Base-by-base conservation (phyloP, 23 red algal species). In the Gracilaria caudata region DNA sequence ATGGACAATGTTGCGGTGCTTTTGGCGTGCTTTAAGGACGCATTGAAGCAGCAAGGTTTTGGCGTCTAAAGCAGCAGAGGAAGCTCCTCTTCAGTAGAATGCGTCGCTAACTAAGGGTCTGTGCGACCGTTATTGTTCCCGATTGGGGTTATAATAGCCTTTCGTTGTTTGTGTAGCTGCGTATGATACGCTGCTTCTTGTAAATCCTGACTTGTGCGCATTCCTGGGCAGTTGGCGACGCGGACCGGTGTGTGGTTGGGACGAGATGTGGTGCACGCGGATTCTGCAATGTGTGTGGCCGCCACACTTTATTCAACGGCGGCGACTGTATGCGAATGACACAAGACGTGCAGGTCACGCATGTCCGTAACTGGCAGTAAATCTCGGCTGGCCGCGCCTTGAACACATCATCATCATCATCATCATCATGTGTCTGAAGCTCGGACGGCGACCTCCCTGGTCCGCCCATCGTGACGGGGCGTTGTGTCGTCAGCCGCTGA, bases 11-110 rank as follows among this genome's bases (percentile, higher is more conserved):
- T 83, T 14, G 58, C 72, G n/a, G 83, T 82, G 14, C 41, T 94
- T 3, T 32, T 94, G 68, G 83, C 86, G 20, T 64, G 64, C 20
- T 81, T 94, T n/a, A 83, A 89, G 79, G 86, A 87, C 71, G 92
- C 81, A 25, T 59, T 94, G 0, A 25, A 33, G 64, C 55, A 57
- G 61, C 92, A 94, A 87, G 92, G 92, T 19, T 93, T 74, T 86
- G 75, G 29, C 9, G 13, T 23, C 60, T 71, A 35, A 66, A 35
- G 57, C 57, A 7, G 17, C 57, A 30, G 57, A 61, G 57, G 13
- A 60, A 53, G 49, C 57, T 60, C 21, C 23, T 9, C 21, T 7
- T 9, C 11, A 4, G 57, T 60, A 29, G 57, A 60, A 60, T 4
- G 10, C 57, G 57, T 60, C 57, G 57, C 9, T 60, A 29, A 60